Evolutionary conservation across 768 basidiomycete genomes (phyloP), one percentile per base, ranked within the genome.

Genomic region (Rhodotorula toruloides): DNA sequence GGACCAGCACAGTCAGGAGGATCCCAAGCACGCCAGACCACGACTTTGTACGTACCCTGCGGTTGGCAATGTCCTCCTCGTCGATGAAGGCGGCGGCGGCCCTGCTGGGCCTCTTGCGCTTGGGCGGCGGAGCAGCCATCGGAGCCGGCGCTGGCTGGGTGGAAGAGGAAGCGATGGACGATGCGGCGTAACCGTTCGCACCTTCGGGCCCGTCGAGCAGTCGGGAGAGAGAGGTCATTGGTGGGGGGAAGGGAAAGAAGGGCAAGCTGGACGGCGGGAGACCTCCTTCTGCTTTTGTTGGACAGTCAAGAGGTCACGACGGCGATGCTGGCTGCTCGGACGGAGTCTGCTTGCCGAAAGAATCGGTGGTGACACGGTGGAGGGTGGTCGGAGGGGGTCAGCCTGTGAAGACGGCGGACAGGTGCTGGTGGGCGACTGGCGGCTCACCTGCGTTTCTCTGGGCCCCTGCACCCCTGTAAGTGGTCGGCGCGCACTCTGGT

Each of bases 141-240:
- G 32, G 32, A 32, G 50, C 14, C 14, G 50, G 5, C 16, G 32
- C 12, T 36, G 21, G 31, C 19, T 14, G 11, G 48, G 25, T 9
- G 16, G 14, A 16, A 17, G 37, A n/a, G 39, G 40, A 21, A n/a
- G 40, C 31, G 11, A 19, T 6, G 5, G 54, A 16, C 4, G 54
- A 57, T 9, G 48, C 7, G 27, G 40, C 25, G 42, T 48, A 47
- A n/a, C 52, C 60, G 60, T 36, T 36, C 7, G 7, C n/a, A 43
- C 42, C 58, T 48, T 16, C 32, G 12, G 47, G 21, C n/a, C 57
- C 60, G 55, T 65, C 54, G 56, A 70, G 60, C 29, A 65, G 63
- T 21, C 46, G 60, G 7, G 68, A 40, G 53, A 70, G 57, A 34
- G 65, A 67, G 12, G 68, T 53, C 68, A 70, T 70, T 25, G 14